Evolutionary conservation across 2,329 filamentous ascomycete genomes (phyloP).

Genomic region (Penicillium italicum): DNA sequence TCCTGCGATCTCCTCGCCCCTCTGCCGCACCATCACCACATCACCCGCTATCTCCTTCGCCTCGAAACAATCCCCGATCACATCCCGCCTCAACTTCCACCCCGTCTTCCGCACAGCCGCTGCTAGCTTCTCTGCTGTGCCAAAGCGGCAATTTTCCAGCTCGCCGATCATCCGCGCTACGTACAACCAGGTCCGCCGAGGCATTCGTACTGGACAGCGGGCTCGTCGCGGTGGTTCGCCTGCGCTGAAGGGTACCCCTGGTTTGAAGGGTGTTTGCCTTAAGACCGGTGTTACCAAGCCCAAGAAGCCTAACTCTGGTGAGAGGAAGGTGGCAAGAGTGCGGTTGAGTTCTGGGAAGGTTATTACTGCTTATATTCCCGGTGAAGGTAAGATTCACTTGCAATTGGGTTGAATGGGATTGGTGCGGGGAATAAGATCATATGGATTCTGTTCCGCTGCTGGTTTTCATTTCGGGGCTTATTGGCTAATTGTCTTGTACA

Average conservation of each 20-base stretch:
- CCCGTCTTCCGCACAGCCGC: slow-evolving; percentile 31
- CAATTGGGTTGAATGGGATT: slow-evolving; percentile 18
- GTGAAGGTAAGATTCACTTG: slow-evolving; percentile 61
- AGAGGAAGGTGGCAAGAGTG: slow-evolving; percentile 92
- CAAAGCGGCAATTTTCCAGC: slow-evolving; percentile 53
- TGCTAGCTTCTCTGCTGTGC: slow-evolving; percentile 17
- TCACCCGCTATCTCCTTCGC: slow-evolving; percentile 13
- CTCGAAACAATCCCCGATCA: slow-evolving; percentile 19
- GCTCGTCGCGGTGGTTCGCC: slow-evolving; percentile 86
- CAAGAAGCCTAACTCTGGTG: slow-evolving; percentile 98
- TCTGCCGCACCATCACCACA: slow-evolving; percentile 26
- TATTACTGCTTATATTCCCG: slow-evolving; percentile 90
- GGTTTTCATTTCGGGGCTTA: background rate
- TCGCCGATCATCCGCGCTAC: slow-evolving; percentile 59
- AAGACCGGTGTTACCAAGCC: slow-evolving; percentile 91
- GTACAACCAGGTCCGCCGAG: slow-evolving; percentile 69
- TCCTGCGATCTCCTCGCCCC: slow-evolving; percentile 20
- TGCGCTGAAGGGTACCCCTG: slow-evolving; percentile 70
- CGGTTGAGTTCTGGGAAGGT: slow-evolving; percentile 81
- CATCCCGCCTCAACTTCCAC: slow-evolving; percentile 23
- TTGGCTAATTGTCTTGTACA: slow-evolving; percentile 27
- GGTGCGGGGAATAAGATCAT: background rate
- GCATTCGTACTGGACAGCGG: slow-evolving; percentile 73
- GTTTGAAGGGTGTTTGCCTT: slow-evolving; percentile 92
- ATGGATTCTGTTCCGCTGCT: background rate